These are phyloP conservation scores for Arctostaphylos glauca DNA, from an alignment of 148 eudicot species.

Conservation along the genomic window DNA sequence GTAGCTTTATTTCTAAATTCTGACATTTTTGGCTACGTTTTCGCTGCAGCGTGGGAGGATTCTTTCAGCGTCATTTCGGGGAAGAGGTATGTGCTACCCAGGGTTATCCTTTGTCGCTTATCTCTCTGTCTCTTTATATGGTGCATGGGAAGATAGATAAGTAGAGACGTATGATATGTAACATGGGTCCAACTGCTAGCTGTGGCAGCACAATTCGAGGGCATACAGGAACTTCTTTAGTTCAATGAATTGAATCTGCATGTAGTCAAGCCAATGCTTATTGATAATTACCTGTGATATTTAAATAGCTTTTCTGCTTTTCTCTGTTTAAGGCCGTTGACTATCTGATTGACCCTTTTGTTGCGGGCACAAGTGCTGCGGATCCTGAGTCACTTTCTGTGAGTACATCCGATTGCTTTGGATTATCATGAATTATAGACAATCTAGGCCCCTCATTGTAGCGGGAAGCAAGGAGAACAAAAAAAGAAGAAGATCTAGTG, in stretches of 20 bases:
- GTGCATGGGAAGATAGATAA: background rate
- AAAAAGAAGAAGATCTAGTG: background rate
- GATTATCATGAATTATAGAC: background rate
- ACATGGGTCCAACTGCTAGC: background rate
- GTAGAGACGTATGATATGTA: background rate
- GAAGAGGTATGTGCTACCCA: conserved; percentile 55
- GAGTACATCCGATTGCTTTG: conserved; percentile 32
- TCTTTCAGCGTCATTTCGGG: conserved; percentile 94
- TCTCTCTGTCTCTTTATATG: background rate
- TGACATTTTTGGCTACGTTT: conserved; percentile 6
- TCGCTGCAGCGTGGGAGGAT: conserved; percentile 75
- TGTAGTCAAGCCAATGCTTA: background rate
- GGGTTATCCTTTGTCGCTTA: background rate
- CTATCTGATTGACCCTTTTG: conserved; percentile 86
- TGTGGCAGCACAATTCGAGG: background rate
- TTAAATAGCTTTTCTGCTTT: conserved; percentile 15
- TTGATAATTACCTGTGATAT: background rate
- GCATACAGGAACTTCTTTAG: background rate
- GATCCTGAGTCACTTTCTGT: conserved; percentile 96
- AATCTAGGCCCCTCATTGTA: background rate
- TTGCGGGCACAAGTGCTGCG: conserved; percentile 89
- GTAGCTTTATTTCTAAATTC: background rate
- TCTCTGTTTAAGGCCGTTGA: conserved; percentile 64
- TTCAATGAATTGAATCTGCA: background rate
- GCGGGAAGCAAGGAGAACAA: background rate